Evolutionary conservation across 805 yeast species (phyloP).

Genomic region (Candida broadrunensis): DNA sequence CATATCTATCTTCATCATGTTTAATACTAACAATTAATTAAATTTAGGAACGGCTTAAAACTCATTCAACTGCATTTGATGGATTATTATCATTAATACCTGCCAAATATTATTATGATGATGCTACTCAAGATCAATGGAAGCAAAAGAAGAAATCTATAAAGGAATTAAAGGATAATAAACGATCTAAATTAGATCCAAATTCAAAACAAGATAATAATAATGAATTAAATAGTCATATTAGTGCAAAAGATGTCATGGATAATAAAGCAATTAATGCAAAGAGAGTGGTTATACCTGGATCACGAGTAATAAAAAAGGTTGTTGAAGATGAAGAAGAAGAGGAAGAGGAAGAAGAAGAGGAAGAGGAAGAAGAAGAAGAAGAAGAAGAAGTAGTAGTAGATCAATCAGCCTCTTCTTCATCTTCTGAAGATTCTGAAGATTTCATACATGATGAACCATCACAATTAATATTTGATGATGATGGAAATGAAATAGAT

Average conservation of each 20-base stretch:
- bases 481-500: constrained; percentile 42
- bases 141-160: constrained; percentile 74
- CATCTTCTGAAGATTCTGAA: constrained; percentile 18
- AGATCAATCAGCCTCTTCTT: too few species aligned
- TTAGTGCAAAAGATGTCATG: constrained; percentile 61
- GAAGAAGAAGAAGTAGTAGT: constrained; percentile 11
- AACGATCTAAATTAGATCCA: constrained; percentile 76
- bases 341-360: constrained; percentile 3
- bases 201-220: constrained; percentile 42
- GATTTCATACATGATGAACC: constrained; percentile 11
- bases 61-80: constrained; percentile 79
- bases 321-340: constrained; percentile 4
- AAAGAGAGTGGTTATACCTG: constrained; percentile 41
- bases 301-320: constrained; percentile 23
- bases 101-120: constrained; percentile 91
- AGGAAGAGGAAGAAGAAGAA: constrained; percentile 12
- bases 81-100: constrained; percentile 89
- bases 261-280: constrained; percentile 55
- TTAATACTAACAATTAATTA: background rate
- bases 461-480: constrained; percentile 57
- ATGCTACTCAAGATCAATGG: constrained; percentile 88
- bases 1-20: background rate
- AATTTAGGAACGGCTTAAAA: constrained; percentile 66
- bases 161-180: constrained; percentile 57
- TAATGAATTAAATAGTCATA: constrained; percentile 37